These are phyloP conservation scores for Mycena citricolor DNA, from an alignment of 1,284 basidiomycete genomes.

Conservation along the genomic window DNA sequence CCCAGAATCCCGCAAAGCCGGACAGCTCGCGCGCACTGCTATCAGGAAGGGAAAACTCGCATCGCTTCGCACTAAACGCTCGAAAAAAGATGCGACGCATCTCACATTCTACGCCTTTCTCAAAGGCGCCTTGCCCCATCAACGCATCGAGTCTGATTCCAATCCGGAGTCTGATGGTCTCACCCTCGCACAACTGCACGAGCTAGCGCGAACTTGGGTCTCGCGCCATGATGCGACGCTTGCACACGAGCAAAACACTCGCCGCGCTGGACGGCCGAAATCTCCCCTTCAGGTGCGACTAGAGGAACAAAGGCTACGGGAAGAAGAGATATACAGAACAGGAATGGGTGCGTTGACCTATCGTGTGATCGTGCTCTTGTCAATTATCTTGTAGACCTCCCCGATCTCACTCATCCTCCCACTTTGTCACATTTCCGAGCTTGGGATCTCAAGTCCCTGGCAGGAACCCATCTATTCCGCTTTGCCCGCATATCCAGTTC, in stretches of 20 bases:
- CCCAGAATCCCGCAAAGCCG: constrained; percentile 80
- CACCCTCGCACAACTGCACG: constrained; percentile 68
- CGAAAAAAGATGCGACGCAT: constrained; percentile 40
- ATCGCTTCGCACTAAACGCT: constrained; percentile 53
- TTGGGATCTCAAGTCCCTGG: constrained; percentile 77
- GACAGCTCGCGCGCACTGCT: constrained; percentile 71
- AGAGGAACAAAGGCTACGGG: constrained; percentile 70
- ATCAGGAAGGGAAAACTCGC: constrained; percentile 72
- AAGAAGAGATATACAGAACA: constrained; percentile 75
- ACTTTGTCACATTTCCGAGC: constrained; percentile 74
- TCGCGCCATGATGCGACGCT: constrained; percentile 71
- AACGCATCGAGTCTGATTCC: not conserved
- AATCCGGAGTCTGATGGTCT: constrained; percentile 59
- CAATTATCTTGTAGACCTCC: constrained; percentile 58
- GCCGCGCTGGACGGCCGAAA: constrained; percentile 80
- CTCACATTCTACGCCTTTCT: constrained; percentile 79
- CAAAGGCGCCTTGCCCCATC: constrained; percentile 63
- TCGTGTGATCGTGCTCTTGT: constrained; percentile 13
- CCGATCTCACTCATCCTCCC: constrained; percentile 73
- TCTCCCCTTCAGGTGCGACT: constrained; percentile 67
- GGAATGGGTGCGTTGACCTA: constrained; percentile 68
- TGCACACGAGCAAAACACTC: constrained; percentile 56
- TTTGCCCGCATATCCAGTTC: constrained; percentile 71
- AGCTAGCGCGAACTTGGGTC: constrained; percentile 70
- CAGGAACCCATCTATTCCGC: constrained; percentile 74